Base-by-base conservation (phyloP, 2,329 filamentous ascomycete genomes). In the Phoma sp. region DNA sequence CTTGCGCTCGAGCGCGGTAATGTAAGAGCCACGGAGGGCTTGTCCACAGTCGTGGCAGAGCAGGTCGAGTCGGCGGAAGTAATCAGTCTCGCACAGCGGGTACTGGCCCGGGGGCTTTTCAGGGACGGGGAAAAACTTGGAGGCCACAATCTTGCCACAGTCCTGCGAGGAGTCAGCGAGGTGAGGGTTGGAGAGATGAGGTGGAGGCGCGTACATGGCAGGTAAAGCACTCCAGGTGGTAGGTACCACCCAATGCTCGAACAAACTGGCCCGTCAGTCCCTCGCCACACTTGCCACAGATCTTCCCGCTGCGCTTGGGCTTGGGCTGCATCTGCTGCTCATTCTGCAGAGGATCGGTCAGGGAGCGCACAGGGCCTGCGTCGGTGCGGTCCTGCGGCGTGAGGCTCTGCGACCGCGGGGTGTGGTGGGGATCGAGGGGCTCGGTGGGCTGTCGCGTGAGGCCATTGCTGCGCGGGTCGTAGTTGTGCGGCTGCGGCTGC, bases 51-150 rank as follows among this genome's bases (percentile, higher is more conserved):
- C 88, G 75, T 90, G 90, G 75, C 95, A 99, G 38, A 99, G 83
- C 39, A 99, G 83, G 59, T 93, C 92, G 14, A 99, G 85, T 55
- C 95, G 86, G 66, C 92, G 86, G 76, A 99, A 99, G 76, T 99
- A 99, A 77, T 99, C 95, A 23, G 76, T 98, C 78, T 99, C 95
- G 80, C 95, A 99, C 4, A 99, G 85, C 7, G 95, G 95, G 73
- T 97, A 98, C 74, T 97, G 95, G 40, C 86, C 84, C 36, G 91
- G 91, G 64, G 92, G 86, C 67, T 96, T 91, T 65, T 96, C 91
- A 62, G 96, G 93, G 7, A 96, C 90, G 1, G 95, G 95, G 76
- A 99, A 99, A 83, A 99, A 99, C 70, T 99, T 99, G 47, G 93
- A 97, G 37, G 95, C 95, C 33, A 99, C 95, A 57, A 98, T 96